Base-by-base conservation (phyloP, 768 basidiomycete genomes). In the Termitomyces sp. region DNA sequence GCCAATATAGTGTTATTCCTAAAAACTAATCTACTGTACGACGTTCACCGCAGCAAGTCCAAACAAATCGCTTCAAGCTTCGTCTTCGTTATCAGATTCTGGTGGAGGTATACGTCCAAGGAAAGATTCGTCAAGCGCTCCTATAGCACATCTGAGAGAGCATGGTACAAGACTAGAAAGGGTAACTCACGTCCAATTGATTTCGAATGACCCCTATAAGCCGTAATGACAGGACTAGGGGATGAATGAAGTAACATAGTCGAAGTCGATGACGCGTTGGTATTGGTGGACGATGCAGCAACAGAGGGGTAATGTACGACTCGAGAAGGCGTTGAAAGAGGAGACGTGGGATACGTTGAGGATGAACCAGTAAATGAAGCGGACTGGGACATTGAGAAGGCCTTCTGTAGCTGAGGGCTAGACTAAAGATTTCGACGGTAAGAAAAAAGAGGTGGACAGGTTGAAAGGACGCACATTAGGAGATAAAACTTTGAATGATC, bases 141-240 rank as follows among this genome's bases (percentile, higher is more conserved):
- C 76, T 78, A 58, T 27, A 17, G 49, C 8, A 27, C 25, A 46
- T 42, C 11, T 42, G 37, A 29, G 38, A 32, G 43, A 45, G 38
- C 38, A 44, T 29, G 58, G 35, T 12, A 53, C 41, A 14, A 49
- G 5, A 29, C n/a, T 27, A n/a, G 38, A 21, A 34, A 47, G 19
- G 19, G 16, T 21, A 8, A 49, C 76, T 61, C 52, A 78, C 77
- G 75, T 19, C 77, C 79, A 29, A 74, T 71, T 23, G 64, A 63
- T 19, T 59, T 69, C 1, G 63, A 53, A 46, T 77, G 74, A 10
- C 76, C 77, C 56, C 76, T 65, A 52, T 77, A 79, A 3, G 78
- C 74, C 4, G 75, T 73, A 17, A 78, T 66, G 2, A 74, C 69
- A 19, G 79, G 78, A 53, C 76, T 77, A 0, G 77, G 78, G 0